A percentile compares a stretch with the other conserved stretches of the same genome.
Evolutionary conservation across 805 yeast genomes (phyloP).

Genomic region (Candida boleticola): DNA sequence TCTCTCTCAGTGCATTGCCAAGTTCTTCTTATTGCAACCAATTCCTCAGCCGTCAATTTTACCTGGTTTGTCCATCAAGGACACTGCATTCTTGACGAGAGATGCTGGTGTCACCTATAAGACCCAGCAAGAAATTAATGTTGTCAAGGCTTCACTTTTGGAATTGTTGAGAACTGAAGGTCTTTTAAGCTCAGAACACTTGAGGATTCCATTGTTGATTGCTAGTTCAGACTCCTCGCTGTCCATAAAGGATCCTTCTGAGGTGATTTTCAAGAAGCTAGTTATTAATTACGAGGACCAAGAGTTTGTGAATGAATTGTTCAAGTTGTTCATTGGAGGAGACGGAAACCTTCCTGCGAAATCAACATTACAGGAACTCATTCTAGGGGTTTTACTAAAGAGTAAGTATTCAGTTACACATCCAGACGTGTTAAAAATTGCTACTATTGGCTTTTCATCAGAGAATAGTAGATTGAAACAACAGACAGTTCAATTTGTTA

Average conservation of each 20-base stretch:
- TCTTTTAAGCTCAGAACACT: slow-evolving; percentile 28
- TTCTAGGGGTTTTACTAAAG: slow-evolving; percentile 48
- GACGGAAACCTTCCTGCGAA: slow-evolving; percentile 49
- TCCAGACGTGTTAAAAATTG: slow-evolving; percentile 43
- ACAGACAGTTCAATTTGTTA: slow-evolving; percentile 59
- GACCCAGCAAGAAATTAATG: slow-evolving; percentile 40
- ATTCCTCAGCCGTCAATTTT: slow-evolving; percentile 30
- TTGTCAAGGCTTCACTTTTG: slow-evolving; percentile 24
- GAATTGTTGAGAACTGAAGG: slow-evolving; percentile 34
- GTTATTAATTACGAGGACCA: slow-evolving; percentile 51
- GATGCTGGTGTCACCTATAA: slow-evolving; percentile 66
- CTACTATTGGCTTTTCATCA: slow-evolving; percentile 60
- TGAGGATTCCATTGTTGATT: slow-evolving; percentile 52
- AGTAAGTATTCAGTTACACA: slow-evolving; percentile 52
- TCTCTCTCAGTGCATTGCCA: slow-evolving; percentile 47
- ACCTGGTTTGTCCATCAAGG: slow-evolving; percentile 63
- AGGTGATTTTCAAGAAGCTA: slow-evolving; percentile 49
- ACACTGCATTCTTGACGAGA: slow-evolving; percentile 60
- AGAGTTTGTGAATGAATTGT: slow-evolving; percentile 41
- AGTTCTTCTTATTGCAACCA: slow-evolving; percentile 59
- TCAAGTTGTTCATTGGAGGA: slow-evolving; percentile 52
- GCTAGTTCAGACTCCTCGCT: slow-evolving; percentile 64
- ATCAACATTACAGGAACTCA: slow-evolving; percentile 52
- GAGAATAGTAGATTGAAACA: slow-evolving; percentile 52
- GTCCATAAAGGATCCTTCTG: slow-evolving; percentile 53